Conservation (phyloP, 768 basidiomycete species). For the Russula emetica region DNA sequence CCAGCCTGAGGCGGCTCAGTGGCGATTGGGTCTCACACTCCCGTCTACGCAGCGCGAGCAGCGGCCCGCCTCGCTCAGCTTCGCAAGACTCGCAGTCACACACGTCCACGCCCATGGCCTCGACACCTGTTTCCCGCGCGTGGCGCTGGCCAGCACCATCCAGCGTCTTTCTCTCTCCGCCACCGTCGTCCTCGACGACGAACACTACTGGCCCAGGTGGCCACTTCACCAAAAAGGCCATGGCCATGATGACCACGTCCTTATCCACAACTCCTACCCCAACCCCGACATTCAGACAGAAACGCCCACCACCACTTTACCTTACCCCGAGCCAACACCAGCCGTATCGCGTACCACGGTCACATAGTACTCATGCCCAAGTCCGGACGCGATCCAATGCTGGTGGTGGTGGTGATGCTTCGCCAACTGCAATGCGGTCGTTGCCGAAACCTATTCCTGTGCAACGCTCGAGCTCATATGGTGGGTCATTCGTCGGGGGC, state of each 20-base stretch:
- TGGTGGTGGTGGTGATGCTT: neutral
- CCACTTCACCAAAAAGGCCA: neutral
- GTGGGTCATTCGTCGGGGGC: conserved; percentile 31
- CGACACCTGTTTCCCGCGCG: neutral
- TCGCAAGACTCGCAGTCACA: neutral
- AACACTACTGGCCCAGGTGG: neutral
- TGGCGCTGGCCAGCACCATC: conserved; percentile 20
- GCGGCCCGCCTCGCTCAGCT: conserved; percentile 22
- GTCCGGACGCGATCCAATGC: neutral
- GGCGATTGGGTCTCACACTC: conserved; percentile 44
- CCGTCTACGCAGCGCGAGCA: conserved; percentile 37
- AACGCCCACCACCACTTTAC: neutral
- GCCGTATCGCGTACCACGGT: neutral
- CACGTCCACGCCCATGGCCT: conserved; percentile 1
- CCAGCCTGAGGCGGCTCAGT: conserved; percentile 50
- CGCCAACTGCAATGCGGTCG: neutral
- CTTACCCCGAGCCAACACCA: conserved; percentile 12
- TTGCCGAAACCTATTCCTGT: conserved; percentile 31
- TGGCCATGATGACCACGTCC: neutral
- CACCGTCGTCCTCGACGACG: neutral
- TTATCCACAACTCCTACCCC: conserved; percentile 28
- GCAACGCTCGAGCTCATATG: conserved; percentile 45
- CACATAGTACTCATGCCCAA: neutral
- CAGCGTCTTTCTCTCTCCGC: neutral
- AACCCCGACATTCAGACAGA: conserved; percentile 15